A percentile compares a stretch with the other conserved stretches of the same genome.
Evolutionary conservation across 2,329 filamentous ascomycete species (phyloP).

Genomic region (Tolypocladium paradoxum): DNA sequence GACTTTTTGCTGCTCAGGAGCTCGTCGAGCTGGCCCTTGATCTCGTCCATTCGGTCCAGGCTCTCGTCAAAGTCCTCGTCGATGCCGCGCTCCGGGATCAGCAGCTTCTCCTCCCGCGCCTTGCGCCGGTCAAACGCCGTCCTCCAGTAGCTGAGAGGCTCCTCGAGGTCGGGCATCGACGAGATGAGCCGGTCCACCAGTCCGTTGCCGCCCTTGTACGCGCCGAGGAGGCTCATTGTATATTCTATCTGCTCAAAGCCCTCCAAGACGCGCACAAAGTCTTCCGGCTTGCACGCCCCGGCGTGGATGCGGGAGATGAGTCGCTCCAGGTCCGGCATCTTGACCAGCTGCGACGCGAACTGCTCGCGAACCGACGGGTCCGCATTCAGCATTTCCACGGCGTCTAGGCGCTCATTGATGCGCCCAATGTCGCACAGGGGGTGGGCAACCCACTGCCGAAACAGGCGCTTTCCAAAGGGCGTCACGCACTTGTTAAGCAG

Average conservation of each 20-base stretch:
- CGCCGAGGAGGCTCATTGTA: constrained; percentile 68
- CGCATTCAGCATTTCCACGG: constrained; percentile 83
- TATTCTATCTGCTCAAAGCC: constrained; percentile 98
- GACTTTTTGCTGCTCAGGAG: constrained; percentile 62
- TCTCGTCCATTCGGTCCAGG: constrained; percentile 61
- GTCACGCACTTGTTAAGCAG: constrained; percentile 92
- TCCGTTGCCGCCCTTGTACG: constrained; percentile 66
- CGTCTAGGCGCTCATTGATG: constrained; percentile 90
- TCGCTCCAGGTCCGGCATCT: constrained; percentile 88
- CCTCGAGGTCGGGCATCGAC: constrained; percentile 74
- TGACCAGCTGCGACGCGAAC: constrained; percentile 78
- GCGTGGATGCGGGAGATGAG: constrained; percentile 92
- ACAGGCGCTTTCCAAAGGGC: constrained; percentile 90
- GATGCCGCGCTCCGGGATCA: constrained; percentile 78
- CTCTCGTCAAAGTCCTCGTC: constrained; percentile 89
- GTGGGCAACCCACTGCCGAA: constrained; percentile 96
- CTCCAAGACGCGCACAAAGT: constrained; percentile 88
- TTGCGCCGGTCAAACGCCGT: constrained; percentile 78
- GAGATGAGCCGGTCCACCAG: constrained; percentile 75
- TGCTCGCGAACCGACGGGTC: constrained; percentile 72
- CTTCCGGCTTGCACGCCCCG: constrained; percentile 76
- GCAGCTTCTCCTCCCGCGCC: constrained; percentile 67
- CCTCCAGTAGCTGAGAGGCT: constrained; percentile 74
- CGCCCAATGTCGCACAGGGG: constrained; percentile 75
- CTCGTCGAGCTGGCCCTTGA: constrained; percentile 61